A percentile compares a stretch with the other conserved stretches of the same genome.
Evolutionary conservation across 2,329 filamentous ascomycete species (phyloP).

Genomic region (Cytospora chrysosperma): DNA sequence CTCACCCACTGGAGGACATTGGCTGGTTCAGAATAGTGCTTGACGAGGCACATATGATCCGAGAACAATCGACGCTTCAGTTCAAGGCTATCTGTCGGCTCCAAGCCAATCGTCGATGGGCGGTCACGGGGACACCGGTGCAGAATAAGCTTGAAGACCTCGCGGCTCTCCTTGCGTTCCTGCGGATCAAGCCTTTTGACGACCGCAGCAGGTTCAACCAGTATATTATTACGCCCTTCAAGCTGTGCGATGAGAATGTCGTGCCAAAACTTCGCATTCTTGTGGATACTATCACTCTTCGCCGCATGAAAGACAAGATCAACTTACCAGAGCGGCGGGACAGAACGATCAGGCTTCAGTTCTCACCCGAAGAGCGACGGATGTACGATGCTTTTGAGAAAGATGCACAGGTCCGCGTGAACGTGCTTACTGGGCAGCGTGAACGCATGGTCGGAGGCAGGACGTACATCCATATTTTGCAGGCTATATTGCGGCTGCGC

Average conservation of each 20-base stretch:
- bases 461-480: slow-evolving; percentile 90
- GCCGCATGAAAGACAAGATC: slow-evolving; percentile 89
- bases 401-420: slow-evolving; percentile 77
- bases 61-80: slow-evolving; percentile 76
- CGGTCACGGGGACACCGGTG: slow-evolving; percentile 93
- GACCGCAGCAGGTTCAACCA: slow-evolving; percentile 72
- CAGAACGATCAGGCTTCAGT: slow-evolving; percentile 69
- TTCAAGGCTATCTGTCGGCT: slow-evolving; percentile 83
- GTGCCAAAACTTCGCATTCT: slow-evolving; percentile 82
- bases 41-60: slow-evolving; percentile 93
- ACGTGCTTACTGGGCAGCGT: slow-evolving; percentile 65
- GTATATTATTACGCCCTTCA: slow-evolving; percentile 83
- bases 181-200: slow-evolving; percentile 82
- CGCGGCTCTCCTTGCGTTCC: slow-evolving; percentile 80
- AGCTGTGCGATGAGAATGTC: slow-evolving; percentile 79
- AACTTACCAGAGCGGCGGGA: slow-evolving; percentile 75
- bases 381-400: slow-evolving; percentile 84
- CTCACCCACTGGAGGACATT: slow-evolving; percentile 69
- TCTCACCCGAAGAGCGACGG: slow-evolving; percentile 69
- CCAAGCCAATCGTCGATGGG: slow-evolving; percentile 82
- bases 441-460: slow-evolving; percentile 73
- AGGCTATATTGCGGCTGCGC: slow-evolving; percentile 84
- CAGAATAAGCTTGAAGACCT: slow-evolving; percentile 93
- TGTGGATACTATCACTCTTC: slow-evolving; percentile 90
- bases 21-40: slow-evolving; percentile 93